Evolutionary conservation across 2,329 filamentous ascomycete species (phyloP), one percentile per base, ranked within the genome.

Genomic region (Xylariaceae sp.): DNA sequence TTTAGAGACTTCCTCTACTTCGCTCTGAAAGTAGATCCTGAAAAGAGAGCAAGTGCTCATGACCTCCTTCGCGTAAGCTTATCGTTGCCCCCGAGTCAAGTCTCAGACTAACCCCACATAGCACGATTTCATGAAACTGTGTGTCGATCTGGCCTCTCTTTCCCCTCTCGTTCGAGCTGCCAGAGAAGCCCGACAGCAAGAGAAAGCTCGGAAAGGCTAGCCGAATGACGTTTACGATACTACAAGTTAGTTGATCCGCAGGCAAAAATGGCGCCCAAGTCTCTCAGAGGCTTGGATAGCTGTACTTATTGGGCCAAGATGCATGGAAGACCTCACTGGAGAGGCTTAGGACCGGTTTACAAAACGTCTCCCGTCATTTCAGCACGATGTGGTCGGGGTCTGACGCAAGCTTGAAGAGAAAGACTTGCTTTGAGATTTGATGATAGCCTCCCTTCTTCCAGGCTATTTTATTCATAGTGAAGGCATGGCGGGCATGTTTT

Each of bases 41-140:
- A 97, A 71, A 95, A 95, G 80, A 79, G 93, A 68, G 91, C 91
- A 32, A 95, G 89, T 62, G 93, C 93, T 27, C 88, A 95, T 68
- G 92, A 97, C 73, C 71, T 98, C 49, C 75, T 98, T 58, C 83
- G 88, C 72, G 93, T 97, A 78, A 72, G 86, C 74, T 37, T 29
- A 20, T 22, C 34, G 34, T 22, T 40, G 12, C 40, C 45, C 5
- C 64, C 20, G 19, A 36, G 16, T 40, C 44, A 40, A 10, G 17
- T 10, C 3, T 14, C 2, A n/a, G 34, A 19, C 60, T 64, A 49
- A 65, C 45, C 17, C 16, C 20, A 21, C 49, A 33, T 58, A 91
- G 86, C 86, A 91, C 60, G 82, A 86, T 12, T 91, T 91, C 64
- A 89, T 91, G 84, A 82, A 83, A 61, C 67, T 76, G 52, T 90